Conservation (phyloP, 352 stramenopile genomes). For the Phytopythium chamaehyphon region DNA sequence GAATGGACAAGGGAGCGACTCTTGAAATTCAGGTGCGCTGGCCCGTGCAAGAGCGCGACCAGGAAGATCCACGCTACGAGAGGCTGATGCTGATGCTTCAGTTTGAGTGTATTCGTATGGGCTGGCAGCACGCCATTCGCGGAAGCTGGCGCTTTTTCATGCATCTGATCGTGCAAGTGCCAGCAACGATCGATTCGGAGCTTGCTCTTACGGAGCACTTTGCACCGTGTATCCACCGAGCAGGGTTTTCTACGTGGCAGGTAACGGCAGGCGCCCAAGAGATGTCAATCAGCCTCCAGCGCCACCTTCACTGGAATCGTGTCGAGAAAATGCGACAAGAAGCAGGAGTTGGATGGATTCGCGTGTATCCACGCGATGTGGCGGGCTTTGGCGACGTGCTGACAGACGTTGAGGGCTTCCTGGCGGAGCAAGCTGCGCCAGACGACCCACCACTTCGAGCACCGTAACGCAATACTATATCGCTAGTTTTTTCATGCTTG, state of each 20-base stretch:
- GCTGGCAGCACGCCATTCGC: conserved; percentile 64
- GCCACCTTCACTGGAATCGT: conserved; percentile 85
- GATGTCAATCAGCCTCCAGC: conserved; percentile 84
- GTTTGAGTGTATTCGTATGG: conserved; percentile 76
- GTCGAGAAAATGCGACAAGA: conserved; percentile 88
- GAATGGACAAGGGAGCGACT: conserved; percentile 81
- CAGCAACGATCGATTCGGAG: conserved; percentile 37
- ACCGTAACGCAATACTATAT: conserved; percentile 2
- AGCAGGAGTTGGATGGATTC: conserved; percentile 80
- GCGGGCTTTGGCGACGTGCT: conserved; percentile 74
- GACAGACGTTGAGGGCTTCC: conserved; percentile 65
- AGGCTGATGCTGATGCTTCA: conserved; percentile 84
- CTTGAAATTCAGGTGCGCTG: conserved; percentile 84
- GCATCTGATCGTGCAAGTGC: conserved; percentile 77
- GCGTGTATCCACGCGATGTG: conserved; percentile 80
- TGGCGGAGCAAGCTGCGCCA: conserved; percentile 32
- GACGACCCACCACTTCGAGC: not conserved
- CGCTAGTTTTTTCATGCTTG: not conserved
- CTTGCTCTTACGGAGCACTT: conserved; percentile 63
- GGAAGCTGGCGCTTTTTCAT: conserved; percentile 85
- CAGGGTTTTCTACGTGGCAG: conserved; percentile 83
- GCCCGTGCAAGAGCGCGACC: conserved; percentile 81
- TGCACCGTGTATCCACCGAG: conserved; percentile 73
- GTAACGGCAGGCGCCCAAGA: conserved; percentile 81
- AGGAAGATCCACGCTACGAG: conserved; percentile 86